These are phyloP conservation scores for Oryza australiensis DNA, from an alignment of 176 grass and related monocot genomes.

Conservation along the genomic window DNA sequence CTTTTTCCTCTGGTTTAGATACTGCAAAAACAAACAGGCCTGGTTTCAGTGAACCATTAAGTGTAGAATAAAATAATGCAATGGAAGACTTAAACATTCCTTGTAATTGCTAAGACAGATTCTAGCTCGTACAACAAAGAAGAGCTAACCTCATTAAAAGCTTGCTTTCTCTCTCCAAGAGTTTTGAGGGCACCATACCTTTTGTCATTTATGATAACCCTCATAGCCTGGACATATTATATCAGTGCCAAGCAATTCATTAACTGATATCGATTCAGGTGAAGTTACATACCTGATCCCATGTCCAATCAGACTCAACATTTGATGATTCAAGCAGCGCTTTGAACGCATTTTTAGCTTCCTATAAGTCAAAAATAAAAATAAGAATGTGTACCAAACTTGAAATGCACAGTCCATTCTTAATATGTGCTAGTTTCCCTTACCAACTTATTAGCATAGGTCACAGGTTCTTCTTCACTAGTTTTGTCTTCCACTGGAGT, in stretches of 20 bases:
- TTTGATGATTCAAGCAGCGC: conserved; percentile 80
- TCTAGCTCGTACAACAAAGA: conserved; percentile 17
- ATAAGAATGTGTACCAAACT: neutral
- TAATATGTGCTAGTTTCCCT: conserved; percentile 31
- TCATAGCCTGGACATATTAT: conserved; percentile 76
- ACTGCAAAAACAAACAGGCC: conserved; percentile 57
- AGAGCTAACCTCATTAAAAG: conserved; percentile 87
- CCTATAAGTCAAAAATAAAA: conserved; percentile 47
- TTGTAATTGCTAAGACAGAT: neutral
- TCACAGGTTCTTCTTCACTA: conserved; percentile 69
- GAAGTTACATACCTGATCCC: conserved; percentile 77
- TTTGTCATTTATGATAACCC: conserved; percentile 94
- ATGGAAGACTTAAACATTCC: conserved; percentile 5
- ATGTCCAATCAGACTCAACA: conserved; percentile 91
- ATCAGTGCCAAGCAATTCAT: conserved; percentile 31
- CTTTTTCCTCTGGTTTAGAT: conserved; percentile 94
- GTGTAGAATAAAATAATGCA: neutral
- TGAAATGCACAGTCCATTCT: conserved; percentile 11
- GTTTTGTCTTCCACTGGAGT: conserved; percentile 76
- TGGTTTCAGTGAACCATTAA: conserved; percentile 10
- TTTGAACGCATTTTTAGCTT: conserved; percentile 92
- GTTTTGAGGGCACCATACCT: conserved; percentile 87
- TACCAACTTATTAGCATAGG: conserved; percentile 91
- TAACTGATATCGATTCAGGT: neutral
- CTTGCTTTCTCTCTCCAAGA: conserved; percentile 99